Evolutionary conservation across 805 yeast genomes (phyloP), one percentile per base, ranked within the genome.

Genomic region (Allodekkera sacchari): DNA sequence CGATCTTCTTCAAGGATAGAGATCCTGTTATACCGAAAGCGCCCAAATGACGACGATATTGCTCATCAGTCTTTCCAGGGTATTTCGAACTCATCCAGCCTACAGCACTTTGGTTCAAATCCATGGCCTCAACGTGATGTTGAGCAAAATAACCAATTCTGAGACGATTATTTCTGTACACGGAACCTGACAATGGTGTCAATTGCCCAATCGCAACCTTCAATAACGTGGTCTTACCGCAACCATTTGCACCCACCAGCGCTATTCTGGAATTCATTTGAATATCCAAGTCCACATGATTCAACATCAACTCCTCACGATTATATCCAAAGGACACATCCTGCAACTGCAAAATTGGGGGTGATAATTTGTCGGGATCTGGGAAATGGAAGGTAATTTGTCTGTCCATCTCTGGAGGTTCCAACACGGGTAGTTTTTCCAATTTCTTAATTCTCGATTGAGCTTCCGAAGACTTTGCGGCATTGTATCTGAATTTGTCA

Each of bases 121-220:
- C 97, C 96, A 92, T 83, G n/a, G 88, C 80, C 49, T 92, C 98
- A 44, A 92, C 94, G 50, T 92, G 98, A 56, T 92, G 97, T 64
- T 92, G 98, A 11, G 98, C 96, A 63, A 92, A 92, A 57, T 92
- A 92, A 12, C 95, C 97, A 33, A 92, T 82, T 61, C 97, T 74
- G 44, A 92, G 64, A 46, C 96, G 71, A 26, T 92, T 80, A 50
- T 92, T 88, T 42, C 74, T 74, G 15, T 84, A 71, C 14, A 88
- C 80, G 34, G 70, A 66, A 34, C 98, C 98, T n/a, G 61, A 66
- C 27, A 76, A 51, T 2, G 98, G 96, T 15, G 64, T 62, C 32
- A 82, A 61, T 43, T 66, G 74, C 41, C 83, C 96, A 74, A 88
- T 77, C 45, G 92, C 64, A 26, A 92, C 64, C 55, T 89, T 89